These are phyloP conservation scores for Taphrina sp. DNA, from an alignment of 1,139 yeast genomes.

Conservation along the genomic window DNA sequence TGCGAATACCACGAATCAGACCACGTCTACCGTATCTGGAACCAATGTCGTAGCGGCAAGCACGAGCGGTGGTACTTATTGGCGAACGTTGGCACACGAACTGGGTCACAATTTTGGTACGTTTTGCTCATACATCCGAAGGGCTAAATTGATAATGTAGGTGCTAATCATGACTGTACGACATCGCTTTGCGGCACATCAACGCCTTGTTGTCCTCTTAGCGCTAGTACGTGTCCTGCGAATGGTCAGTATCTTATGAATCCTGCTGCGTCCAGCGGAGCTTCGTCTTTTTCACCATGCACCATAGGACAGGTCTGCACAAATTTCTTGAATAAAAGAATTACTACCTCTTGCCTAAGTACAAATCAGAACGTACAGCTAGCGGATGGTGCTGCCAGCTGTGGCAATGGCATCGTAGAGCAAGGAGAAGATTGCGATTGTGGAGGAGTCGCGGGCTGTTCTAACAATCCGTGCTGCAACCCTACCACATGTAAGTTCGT, in stretches of 20 bases:
- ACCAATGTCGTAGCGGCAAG: constrained; percentile 46
- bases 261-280: constrained; percentile 42
- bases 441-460: constrained; percentile 47
- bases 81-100: constrained; percentile 48
- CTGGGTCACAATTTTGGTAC: constrained; percentile 45
- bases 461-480: constrained; percentile 45
- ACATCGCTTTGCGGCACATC: constrained; percentile 43
- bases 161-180: constrained; percentile 50
- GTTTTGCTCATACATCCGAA: too few species aligned
- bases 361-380: constrained; percentile 44
- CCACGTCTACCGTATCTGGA: constrained; percentile 42
- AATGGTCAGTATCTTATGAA: constrained; percentile 46
- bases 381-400: constrained; percentile 43
- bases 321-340: constrained; percentile 42
- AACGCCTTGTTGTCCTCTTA: constrained; percentile 46
- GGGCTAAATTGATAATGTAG: too few species aligned
- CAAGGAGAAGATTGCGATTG: constrained; percentile 49
- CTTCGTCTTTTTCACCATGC: constrained; percentile 45
- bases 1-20: constrained; percentile 35
- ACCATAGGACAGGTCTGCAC: constrained; percentile 46
- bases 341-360: constrained; percentile 45
- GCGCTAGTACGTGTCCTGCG: constrained; percentile 43
- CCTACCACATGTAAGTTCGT: constrained; percentile 46
- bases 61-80: constrained; percentile 41
- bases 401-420: constrained; percentile 49